phyloP scores from a whole-genome alignment of 192 early-diverging fungal genomes.

The Backusella morwellensis region DNA sequence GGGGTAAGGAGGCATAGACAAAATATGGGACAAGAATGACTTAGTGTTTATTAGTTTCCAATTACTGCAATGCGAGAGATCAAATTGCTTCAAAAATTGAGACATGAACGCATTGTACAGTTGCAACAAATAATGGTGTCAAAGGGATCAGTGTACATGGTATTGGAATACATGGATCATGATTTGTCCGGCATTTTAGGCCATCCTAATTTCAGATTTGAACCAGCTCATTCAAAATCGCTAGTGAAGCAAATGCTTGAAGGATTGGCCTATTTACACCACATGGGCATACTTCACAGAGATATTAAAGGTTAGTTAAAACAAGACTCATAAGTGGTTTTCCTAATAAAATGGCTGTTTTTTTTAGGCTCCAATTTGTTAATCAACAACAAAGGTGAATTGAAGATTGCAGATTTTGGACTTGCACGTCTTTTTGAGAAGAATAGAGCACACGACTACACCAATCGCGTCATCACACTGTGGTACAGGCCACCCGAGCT shows the following conservation, averaged over 20 bases:
- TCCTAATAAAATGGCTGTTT: background rate
- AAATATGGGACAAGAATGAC: background rate
- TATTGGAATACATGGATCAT: slow-evolving; percentile 89
- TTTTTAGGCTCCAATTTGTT: slow-evolving; percentile 75
- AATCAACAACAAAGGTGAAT: slow-evolving; percentile 78
- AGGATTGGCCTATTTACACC: slow-evolving; percentile 87
- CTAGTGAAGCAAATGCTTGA: slow-evolving; percentile 82
- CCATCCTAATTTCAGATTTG: slow-evolving; percentile 69
- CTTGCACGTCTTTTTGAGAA: slow-evolving; percentile 78
- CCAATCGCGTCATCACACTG: slow-evolving; percentile 91
- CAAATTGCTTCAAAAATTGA: slow-evolving; percentile 66
- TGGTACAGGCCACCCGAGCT: slow-evolving; percentile 98
- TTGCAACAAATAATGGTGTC: slow-evolving; percentile 74
- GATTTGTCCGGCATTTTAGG: slow-evolving; percentile 77
- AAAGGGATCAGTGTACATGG: slow-evolving; percentile 78
- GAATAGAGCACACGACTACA: slow-evolving; percentile 63
- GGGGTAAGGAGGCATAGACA: slow-evolving; percentile 45
- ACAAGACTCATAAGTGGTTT: background rate
- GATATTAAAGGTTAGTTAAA: slow-evolving; percentile 80
- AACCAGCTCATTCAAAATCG: slow-evolving; percentile 79
- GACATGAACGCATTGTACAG: slow-evolving; percentile 70
- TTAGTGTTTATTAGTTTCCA: slow-evolving; percentile 53
- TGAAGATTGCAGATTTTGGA: slow-evolving; percentile 98
- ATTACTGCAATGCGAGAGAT: slow-evolving; percentile 89
- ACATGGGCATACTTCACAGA: slow-evolving; percentile 80